Base-by-base conservation (phyloP, 192 early-diverging fungal genomes). In the Paraglomus brasilianum region DNA sequence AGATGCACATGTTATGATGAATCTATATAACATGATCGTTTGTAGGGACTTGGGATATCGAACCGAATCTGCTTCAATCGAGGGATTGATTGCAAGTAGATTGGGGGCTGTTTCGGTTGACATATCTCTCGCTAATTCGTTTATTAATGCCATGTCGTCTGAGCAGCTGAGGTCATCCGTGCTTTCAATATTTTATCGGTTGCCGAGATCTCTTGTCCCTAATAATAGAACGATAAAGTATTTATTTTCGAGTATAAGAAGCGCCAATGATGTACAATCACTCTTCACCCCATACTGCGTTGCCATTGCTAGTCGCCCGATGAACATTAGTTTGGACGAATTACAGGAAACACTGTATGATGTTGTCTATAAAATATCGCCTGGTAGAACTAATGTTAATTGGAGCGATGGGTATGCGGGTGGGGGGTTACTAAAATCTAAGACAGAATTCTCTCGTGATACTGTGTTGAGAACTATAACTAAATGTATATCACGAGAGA, bases 201-300 rank as follows among this genome's bases (percentile, higher is more conserved):
- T 66, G 14, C 47, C 63, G 11, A 48, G 11, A 13, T 22, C n/a
- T 36, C 47, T 66, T 49, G 22, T 40, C 47, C 63, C 47, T 39
- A 66, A 66, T 50, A 22, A 66, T 3, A 13, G n/a, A n/a, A 66
- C 46, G 11, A 24, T 50, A 5, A 43, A 66, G 13, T 39, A 39
- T 36, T 66, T 66, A 66, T 66, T 66, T 66, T 49, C 63, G 5
- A 30, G 24, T 66, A 50, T 66, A 51, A n/a, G 21, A 9, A 39
- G 46, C 17, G 30, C 22, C 8, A 9, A 13, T 10, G 47, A 49
- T 19, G n/a, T 66, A 21, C 47, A 66, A 66, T 39, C 10, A 21
- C 50, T 49, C 50, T 36, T 36, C 13, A 9, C 19, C 9, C 8
- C 4, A 36, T 40, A 39, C 40, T 66, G 19, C 14, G 3, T 38